These are phyloP conservation scores for Termitomyces sp. DNA, from an alignment of 768 basidiomycete genomes.

Conservation along the genomic window DNA sequence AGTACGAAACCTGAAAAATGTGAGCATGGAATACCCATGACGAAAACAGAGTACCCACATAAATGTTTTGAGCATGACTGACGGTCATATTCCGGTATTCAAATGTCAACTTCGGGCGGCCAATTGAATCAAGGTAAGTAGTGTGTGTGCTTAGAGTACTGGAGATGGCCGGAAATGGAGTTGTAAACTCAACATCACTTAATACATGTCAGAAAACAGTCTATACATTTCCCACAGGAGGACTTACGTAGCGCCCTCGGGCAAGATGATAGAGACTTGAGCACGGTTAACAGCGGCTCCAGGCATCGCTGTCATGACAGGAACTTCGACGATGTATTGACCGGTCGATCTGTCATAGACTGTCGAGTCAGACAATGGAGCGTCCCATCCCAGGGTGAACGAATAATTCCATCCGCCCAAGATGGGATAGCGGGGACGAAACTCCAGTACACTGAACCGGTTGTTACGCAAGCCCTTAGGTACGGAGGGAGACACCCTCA, in stretches of 20 bases:
- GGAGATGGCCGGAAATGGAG: conserved; percentile 73
- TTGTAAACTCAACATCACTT: conserved; percentile 71
- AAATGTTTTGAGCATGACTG: conserved; percentile 73
- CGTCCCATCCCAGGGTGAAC: conserved; percentile 92
- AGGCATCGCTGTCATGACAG: conserved; percentile 77
- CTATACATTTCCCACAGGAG: background rate
- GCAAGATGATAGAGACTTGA: conserved; percentile 74
- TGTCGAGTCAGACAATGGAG: conserved; percentile 71
- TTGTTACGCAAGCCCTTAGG: conserved; percentile 48
- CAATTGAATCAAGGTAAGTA: conserved; percentile 89
- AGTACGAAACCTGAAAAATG: conserved; percentile 72
- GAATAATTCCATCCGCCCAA: conserved; percentile 97
- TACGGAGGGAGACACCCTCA: conserved; percentile 64
- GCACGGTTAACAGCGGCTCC: conserved; percentile 79
- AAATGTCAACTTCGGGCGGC: conserved; percentile 76
- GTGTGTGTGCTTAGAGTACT: conserved; percentile 61
- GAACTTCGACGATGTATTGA: conserved; percentile 71
- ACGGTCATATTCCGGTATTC: conserved; percentile 71
- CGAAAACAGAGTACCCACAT: conserved; percentile 48
- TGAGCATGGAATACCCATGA: background rate
- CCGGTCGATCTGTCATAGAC: conserved; percentile 58
- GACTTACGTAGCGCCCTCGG: conserved; percentile 93
- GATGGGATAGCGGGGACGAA: conserved; percentile 87
- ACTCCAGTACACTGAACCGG: conserved; percentile 66
- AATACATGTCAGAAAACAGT: conserved; percentile 4